phyloP scores from a whole-genome alignment of 78 protist species.

The Dictyostelium discoideum region dicty_2.7 NC_007088.5:16501-17000 shows the following conservation, averaged over 20 bases:
- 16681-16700: background rate
- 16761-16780: conserved; percentile 30
- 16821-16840: background rate
- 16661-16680: conserved; percentile 1
- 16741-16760: conserved; percentile 40
- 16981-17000: background rate
- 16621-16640: background rate
- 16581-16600: background rate
- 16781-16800: conserved; percentile 6
- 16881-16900: background rate
- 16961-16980: background rate
- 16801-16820: conserved; percentile 4
- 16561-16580: background rate
- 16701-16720: background rate
- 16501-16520: background rate
- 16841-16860: background rate
- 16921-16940: background rate
- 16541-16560: background rate
- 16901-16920: background rate
- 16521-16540: background rate
- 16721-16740: conserved; percentile 11
- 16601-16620: background rate
- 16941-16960: background rate
- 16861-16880: background rate
- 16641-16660: background rate